Percentiles rank a stretch among this genome's conserved stretches.
Conservation (phyloP, 2,329 filamentous ascomycete species). For the Davidsoniella virescens region DNA sequence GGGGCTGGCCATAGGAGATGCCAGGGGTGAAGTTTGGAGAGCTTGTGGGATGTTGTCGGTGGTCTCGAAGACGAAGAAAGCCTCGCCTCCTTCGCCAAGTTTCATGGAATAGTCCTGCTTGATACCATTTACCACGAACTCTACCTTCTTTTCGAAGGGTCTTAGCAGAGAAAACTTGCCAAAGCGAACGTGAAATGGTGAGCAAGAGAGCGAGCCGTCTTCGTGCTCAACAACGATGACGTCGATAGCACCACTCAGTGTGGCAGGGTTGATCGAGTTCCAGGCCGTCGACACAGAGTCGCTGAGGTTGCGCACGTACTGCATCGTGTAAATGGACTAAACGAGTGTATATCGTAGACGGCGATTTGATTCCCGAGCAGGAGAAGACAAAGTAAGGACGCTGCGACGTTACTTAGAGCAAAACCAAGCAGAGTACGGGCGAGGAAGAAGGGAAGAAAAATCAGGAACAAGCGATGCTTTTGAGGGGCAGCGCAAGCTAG, state of each 20-base stretch:
- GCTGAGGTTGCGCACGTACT: constrained; percentile 92
- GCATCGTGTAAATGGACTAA: constrained; percentile 43
- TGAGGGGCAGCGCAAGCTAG: not conserved
- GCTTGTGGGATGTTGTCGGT: constrained; percentile 80
- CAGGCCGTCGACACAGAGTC: constrained; percentile 95
- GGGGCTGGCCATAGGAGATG: constrained; percentile 78
- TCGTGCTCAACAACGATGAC: constrained; percentile 96
- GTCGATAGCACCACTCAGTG: constrained; percentile 93
- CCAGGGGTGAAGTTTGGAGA: constrained; percentile 83
- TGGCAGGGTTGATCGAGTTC: constrained; percentile 98
- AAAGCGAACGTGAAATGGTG: constrained; percentile 95
- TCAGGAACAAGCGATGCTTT: not conserved
- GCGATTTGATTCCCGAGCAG: no score
- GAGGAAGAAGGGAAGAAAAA: not conserved
- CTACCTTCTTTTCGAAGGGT: constrained; percentile 96
- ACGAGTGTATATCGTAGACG: not conserved
- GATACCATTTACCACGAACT: constrained; percentile 83
- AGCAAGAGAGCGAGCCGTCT: constrained; percentile 78
- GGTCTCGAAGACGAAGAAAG: constrained; percentile 97
- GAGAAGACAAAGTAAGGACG: no score
- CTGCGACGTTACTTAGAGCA: not conserved
- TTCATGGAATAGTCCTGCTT: constrained; percentile 98
- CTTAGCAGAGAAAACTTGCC: constrained; percentile 94
- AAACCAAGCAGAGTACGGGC: not conserved
- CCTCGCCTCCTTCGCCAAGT: constrained; percentile 89